Conservation (phyloP, 257 asterid genomes). For the Solanum phureja region DNA sequence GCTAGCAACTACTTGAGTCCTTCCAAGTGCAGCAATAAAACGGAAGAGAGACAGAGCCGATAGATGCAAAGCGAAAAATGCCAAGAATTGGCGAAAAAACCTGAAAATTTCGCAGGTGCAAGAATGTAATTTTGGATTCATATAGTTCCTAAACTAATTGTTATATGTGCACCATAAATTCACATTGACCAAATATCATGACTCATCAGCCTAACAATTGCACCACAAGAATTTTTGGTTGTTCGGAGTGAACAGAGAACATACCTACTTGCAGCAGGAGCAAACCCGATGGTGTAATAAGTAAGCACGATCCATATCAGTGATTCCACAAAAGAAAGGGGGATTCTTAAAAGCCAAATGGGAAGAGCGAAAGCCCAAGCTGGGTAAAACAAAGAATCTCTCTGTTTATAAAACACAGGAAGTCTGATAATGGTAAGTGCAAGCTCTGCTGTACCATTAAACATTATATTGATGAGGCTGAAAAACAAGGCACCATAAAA, state of each 20-base stretch:
- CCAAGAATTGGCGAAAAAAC: conserved; percentile 75
- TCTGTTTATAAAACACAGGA: conserved; percentile 83
- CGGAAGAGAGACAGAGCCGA: conserved; percentile 88
- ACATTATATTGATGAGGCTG: conserved; percentile 77
- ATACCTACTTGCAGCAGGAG: conserved; percentile 76
- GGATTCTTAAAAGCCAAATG: conserved; percentile 77
- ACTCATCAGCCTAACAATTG: not conserved
- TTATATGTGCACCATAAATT: not conserved
- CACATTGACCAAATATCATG: not conserved
- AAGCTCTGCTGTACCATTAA: conserved; percentile 82
- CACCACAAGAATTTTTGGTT: not conserved
- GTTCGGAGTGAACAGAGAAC: not conserved
- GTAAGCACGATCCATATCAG: conserved; percentile 80
- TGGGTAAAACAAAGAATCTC: conserved; percentile 77
- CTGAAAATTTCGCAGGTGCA: conserved; percentile 23
- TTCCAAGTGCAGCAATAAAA: conserved; percentile 70
- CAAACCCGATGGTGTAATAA: conserved; percentile 90
- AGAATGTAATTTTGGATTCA: not conserved
- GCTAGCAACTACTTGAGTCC: conserved; percentile 74
- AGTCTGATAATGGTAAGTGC: conserved; percentile 66
- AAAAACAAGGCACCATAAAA: conserved; percentile 83
- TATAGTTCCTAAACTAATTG: not conserved
- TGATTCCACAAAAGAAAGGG: conserved; percentile 79
- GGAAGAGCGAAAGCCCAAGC: conserved; percentile 97
- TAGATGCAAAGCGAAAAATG: conserved; percentile 69